Evolutionary conservation across 2,329 filamentous ascomycete species (phyloP), one percentile per base, ranked within the genome.

Genomic region (Aspergillus sp.): DNA sequence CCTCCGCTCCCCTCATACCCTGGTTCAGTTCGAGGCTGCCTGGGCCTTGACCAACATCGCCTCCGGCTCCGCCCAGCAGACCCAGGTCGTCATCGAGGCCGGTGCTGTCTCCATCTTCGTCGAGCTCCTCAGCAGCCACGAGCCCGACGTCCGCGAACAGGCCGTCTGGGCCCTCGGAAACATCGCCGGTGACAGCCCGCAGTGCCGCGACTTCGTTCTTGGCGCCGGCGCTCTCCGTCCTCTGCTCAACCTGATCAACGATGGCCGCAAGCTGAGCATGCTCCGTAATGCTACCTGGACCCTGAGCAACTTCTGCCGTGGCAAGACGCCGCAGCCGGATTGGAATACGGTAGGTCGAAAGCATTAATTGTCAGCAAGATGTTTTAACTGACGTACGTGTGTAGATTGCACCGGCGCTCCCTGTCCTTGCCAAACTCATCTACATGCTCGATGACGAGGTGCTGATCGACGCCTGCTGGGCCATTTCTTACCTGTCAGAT

Each of bases 41-140:
- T 98, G 91, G 91, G 91, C 91, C 43, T 71, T 98, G 57, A 98
- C 91, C 71, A 98, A 98, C 72, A 98, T 98, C 64, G 91, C 91
- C 41, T 96, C 89, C 30, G 91, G 91, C 42, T 96, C 89, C 38
- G 91, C 91, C 39, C 82, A 86, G 50, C 91, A 98, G 69, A 98
- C 91, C 42, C 91, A 98, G 66, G 91, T 96, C 33, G 91, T 98
- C 47, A 98, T 98, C 53, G 89, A 96, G 67, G 89, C 91, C 42
- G 91, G 91, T 49, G 91, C 91, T 44, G 91, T 98, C 26, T 91
- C 91, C 36, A 98, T 98, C 61, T 98, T 98, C 52, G 89, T 96
- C 45, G 89, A 98, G 70, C 75, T 98, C 40, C 73, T 98, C 45
- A 85, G 74, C 57, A 96, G 89, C 71, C 91, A 86, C 40, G 91